A percentile compares a stretch with the other conserved stretches of the same genome.
phyloP scores from a whole-genome alignment of 2,329 filamentous ascomycete genomes.

The Catunica adiposa region DNA sequence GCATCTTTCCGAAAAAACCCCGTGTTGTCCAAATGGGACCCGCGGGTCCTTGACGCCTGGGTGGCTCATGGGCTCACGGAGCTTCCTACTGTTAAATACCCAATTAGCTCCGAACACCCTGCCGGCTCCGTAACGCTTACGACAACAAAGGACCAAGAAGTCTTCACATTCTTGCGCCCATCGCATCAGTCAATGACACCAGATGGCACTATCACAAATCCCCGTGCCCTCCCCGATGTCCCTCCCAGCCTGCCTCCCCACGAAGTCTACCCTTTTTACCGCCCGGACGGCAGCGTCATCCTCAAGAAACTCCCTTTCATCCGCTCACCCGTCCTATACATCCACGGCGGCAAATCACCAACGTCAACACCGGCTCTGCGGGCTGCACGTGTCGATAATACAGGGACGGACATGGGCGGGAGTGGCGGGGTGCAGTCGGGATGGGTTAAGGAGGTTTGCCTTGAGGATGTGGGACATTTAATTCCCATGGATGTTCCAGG shows the following conservation, averaged over 20 bases:
- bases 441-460: slow-evolving; percentile 46
- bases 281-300: slow-evolving; percentile 43
- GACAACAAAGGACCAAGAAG: slow-evolving; percentile 73
- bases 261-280: slow-evolving; percentile 41
- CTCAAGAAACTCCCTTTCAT: slow-evolving; percentile 41
- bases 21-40: slow-evolving; percentile 64
- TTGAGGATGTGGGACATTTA: slow-evolving; percentile 57
- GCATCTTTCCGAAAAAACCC: slow-evolving; percentile 48
- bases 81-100: slow-evolving; percentile 23
- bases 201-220: slow-evolving; percentile 26
- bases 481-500: slow-evolving; percentile 66
- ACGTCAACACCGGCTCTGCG: slow-evolving; percentile 36
- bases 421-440: slow-evolving; percentile 48
- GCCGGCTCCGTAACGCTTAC: slow-evolving; percentile 45
- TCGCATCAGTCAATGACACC: slow-evolving; percentile 31
- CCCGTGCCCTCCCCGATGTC: slow-evolving; percentile 29
- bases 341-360: slow-evolving; percentile 46
- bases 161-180: slow-evolving; percentile 58
- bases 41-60: slow-evolving; percentile 60
- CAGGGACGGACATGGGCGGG: slow-evolving; percentile 49
- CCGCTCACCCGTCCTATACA: slow-evolving; percentile 49
- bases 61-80: slow-evolving; percentile 58
- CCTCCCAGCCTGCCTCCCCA: slow-evolving; percentile 22
- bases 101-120: slow-evolving; percentile 4
- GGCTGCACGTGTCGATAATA: slow-evolving; percentile 44